Conservation (phyloP, 1,139 yeast species). For the Geotrichum europaeum region DNA sequence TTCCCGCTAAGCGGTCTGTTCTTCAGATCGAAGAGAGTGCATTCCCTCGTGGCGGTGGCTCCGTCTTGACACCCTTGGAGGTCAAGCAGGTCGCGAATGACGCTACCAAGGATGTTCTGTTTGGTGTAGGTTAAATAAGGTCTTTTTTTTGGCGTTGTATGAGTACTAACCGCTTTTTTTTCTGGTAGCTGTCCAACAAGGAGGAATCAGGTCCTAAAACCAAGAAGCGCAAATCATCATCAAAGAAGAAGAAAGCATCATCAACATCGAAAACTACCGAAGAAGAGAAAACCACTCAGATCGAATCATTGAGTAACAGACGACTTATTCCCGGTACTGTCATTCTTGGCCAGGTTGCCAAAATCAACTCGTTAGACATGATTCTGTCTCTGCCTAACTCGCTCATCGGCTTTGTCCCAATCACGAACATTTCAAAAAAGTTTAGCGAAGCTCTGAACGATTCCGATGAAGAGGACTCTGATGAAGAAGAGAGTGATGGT, state of each 20-base stretch:
- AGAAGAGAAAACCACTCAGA: slow-evolving; percentile 34
- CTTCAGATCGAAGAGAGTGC: slow-evolving; percentile 42
- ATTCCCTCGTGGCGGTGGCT: slow-evolving; percentile 91
- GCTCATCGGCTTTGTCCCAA: slow-evolving; percentile 71
- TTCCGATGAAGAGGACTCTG: slow-evolving; percentile 30
- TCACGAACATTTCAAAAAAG: slow-evolving; percentile 65
- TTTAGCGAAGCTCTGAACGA: slow-evolving; percentile 51
- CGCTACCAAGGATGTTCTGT: slow-evolving; percentile 80
- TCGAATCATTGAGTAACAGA: slow-evolving; percentile 59
- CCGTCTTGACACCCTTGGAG: slow-evolving; percentile 82
- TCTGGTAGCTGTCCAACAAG: not conserved
- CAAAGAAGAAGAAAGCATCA: slow-evolving; percentile 19
- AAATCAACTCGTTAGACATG: slow-evolving; percentile 57
- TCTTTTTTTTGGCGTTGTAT: not conserved
- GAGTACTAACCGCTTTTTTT: not conserved
- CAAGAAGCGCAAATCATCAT: slow-evolving; percentile 16
- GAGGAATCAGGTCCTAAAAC: slow-evolving; percentile 9
- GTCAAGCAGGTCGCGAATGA: slow-evolving; percentile 89
- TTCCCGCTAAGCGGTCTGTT: slow-evolving; percentile 17
- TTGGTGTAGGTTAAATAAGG: slow-evolving; percentile 41
- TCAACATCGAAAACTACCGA: slow-evolving; percentile 12
- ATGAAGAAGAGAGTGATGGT: slow-evolving; percentile 33
- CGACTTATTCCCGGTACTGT: slow-evolving; percentile 62
- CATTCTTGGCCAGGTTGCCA: slow-evolving; percentile 68
- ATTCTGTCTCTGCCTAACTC: slow-evolving; percentile 76